These are phyloP conservation scores for Gamsiella multidivaricata DNA, from an alignment of 192 early-diverging fungal species.

Conservation along the genomic window DNA sequence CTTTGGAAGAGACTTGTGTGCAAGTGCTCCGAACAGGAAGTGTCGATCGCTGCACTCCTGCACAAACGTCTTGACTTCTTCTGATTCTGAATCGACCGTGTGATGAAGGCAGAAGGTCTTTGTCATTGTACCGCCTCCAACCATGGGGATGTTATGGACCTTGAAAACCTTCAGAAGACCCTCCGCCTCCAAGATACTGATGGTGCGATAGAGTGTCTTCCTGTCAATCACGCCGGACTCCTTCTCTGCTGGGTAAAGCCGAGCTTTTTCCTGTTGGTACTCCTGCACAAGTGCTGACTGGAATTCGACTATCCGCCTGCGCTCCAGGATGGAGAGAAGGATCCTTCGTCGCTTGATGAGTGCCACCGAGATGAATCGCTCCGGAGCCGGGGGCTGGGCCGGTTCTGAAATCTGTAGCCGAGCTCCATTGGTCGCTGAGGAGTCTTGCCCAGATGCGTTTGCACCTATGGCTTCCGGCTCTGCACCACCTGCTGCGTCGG, in stretches of 20 bases:
- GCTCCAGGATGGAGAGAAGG: slow-evolving; percentile 49
- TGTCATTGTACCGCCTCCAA: slow-evolving; percentile 52
- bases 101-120: slow-evolving; percentile 61
- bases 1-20: slow-evolving; percentile 18
- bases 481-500: neutral
- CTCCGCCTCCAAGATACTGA: slow-evolving; percentile 54
- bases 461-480: too few relatives aligned
- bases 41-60: slow-evolving; percentile 52
- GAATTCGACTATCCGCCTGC: slow-evolving; percentile 50
- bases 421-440: too few relatives aligned
- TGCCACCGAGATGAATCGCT: slow-evolving; percentile 40
- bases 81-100: slow-evolving; percentile 49
- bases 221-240: slow-evolving; percentile 59
- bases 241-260: slow-evolving; percentile 13
- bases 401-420: neutral
- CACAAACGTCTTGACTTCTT: slow-evolving; percentile 57
- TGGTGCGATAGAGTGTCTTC: slow-evolving; percentile 64
- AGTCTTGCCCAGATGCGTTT: too few relatives aligned
- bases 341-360: slow-evolving; percentile 36
- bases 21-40: slow-evolving; percentile 44
- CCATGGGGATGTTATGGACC: slow-evolving; percentile 55
- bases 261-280: slow-evolving; percentile 44
- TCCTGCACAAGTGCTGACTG: slow-evolving; percentile 32
- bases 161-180: slow-evolving; percentile 55
- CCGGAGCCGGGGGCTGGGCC: neutral